These are phyloP conservation scores for Babesia ovis DNA, from an alignment of 169 alveolate genomes.

Conservation along the genomic window DNA sequence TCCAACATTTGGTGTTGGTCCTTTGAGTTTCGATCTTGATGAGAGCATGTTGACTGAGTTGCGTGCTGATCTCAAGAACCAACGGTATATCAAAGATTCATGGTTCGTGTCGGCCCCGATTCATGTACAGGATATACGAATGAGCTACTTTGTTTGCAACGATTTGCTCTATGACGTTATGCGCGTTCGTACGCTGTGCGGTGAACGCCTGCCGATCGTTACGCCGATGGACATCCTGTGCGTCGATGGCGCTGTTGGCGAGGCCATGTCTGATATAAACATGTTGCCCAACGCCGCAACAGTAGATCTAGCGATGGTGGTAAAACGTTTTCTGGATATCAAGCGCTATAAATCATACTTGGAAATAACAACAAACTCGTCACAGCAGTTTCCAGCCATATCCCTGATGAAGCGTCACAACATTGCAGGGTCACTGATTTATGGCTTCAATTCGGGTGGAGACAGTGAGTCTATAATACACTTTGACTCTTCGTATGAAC, in stretches of 20 bases:
- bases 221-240: conserved; percentile 44
- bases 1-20: neutral
- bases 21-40: conserved; percentile 28
- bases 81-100: conserved; percentile 52
- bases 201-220: conserved; percentile 28
- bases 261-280: conserved; percentile 60
- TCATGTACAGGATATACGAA: conserved; percentile 36
- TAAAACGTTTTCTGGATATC: conserved; percentile 21
- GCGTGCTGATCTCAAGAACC: conserved; percentile 29
- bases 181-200: conserved; percentile 26
- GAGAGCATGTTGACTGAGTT: conserved; percentile 25
- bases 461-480: conserved; percentile 7
- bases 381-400: conserved; percentile 62
- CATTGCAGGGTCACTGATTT: conserved; percentile 47
- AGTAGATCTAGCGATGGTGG: conserved; percentile 37
- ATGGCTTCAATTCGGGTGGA: conserved; percentile 4
- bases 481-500: conserved; percentile 50
- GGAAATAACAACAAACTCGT: conserved; percentile 55
- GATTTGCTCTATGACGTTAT: conserved; percentile 56
- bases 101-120: conserved; percentile 66
- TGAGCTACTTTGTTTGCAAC: conserved; percentile 62
- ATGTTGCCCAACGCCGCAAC: conserved; percentile 40
- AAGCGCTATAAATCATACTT: conserved; percentile 28
- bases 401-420: conserved; percentile 55
- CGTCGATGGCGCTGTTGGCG: conserved; percentile 53